Evolutionary conservation across 495 filamentous ascomycete species (phyloP), one percentile per base, ranked within the genome.

Genomic region (Glonium stellatum): DNA sequence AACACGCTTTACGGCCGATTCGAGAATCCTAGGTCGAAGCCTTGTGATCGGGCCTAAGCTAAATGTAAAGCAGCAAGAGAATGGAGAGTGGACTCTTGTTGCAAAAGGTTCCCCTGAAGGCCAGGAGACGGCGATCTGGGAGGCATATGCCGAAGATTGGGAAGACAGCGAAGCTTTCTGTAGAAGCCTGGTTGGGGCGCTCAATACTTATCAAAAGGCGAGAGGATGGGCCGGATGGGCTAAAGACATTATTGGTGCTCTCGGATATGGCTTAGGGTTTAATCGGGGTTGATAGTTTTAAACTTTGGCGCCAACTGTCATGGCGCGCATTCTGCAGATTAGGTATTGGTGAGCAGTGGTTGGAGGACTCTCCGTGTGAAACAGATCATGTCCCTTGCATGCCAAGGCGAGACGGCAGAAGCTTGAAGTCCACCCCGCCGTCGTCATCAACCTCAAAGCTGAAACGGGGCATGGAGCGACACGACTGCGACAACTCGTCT

Each of bases 101-200:
- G 63, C 65, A 22, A 59, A 62, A 18, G 58, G 61, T 36, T 50
- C 66, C 5, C 51, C 57, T 10, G 62, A 57, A 11, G 74, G 73
- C 4, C 63, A 69, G 46, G 68, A 78, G 55, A 67, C 58, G 59
- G 75, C 75, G 27, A 62, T 84, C 0, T 84, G 80, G 78, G 83
- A 86, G 66, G 60, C 75, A 10, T 84, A 79, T 71, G 79, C 75
- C 15, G 72, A 84, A 57, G 83, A 85, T 61, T 83, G 78, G 58
- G 78, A 80, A 57, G 67, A 79, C 50, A 73, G 73, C 15, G 83
- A 85, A 41, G 59, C 72, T 3, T 84, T 82, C 61, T 69, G 70
- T 8, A 71, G 72, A 42, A 71, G 77, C 47, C 71, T 82, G 52
- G 58, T 83, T 0, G 64, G 63, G 19, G 47, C 82, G 15, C 42